These are phyloP conservation scores for Lecanicillium sp. DNA, from an alignment of 2,329 filamentous ascomycete genomes.

Conservation along the genomic window DNA sequence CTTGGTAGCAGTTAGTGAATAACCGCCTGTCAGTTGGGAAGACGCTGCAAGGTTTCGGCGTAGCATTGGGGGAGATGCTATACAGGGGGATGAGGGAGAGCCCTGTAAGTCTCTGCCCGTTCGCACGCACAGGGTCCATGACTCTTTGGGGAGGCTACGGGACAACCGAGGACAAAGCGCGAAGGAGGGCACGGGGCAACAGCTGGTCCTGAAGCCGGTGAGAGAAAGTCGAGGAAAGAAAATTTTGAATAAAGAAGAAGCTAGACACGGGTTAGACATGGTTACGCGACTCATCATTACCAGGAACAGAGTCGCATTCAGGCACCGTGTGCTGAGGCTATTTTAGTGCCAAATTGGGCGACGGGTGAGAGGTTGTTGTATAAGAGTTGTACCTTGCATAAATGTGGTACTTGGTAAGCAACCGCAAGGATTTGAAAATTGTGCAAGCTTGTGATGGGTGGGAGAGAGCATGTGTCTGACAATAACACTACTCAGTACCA, in stretches of 20 bases:
- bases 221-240: not conserved
- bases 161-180: not conserved
- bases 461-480: too few species aligned
- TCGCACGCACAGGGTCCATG: too few species aligned
- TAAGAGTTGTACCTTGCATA: not conserved
- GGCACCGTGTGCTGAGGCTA: not conserved
- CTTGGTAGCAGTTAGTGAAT: too few species aligned
- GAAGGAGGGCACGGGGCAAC: not conserved
- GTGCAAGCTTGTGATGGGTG: not conserved
- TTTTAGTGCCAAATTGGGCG: not conserved
- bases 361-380: not conserved
- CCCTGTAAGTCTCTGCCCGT: too few species aligned
- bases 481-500: too few species aligned
- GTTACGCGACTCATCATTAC: not conserved
- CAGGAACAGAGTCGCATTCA: slow-evolving; percentile 5
- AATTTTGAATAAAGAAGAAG: not conserved
- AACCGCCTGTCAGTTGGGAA: too few species aligned
- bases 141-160: not conserved
- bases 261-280: not conserved
- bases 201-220: not conserved
- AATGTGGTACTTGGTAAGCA: not conserved
- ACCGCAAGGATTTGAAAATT: not conserved
- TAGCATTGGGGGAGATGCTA: too few species aligned
- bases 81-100: too few species aligned
- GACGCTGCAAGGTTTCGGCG: too few species aligned